Evolutionary conservation across 2,329 filamentous ascomycete genomes (phyloP).

Genomic region (Chalaropsis ovoidea): DNA sequence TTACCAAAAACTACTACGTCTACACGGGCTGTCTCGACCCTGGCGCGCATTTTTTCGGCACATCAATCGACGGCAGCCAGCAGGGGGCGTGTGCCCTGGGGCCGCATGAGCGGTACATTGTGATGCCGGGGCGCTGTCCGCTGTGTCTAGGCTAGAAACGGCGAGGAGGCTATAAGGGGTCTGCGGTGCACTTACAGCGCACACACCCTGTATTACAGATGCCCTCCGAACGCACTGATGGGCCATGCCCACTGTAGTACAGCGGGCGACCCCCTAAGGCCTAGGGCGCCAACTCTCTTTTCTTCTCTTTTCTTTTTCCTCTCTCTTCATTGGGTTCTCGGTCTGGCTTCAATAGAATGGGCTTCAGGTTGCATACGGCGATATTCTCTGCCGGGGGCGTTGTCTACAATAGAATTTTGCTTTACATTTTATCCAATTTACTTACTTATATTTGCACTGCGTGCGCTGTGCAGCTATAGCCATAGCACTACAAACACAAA

Average conservation of each 20-base stretch:
- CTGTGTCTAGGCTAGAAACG: constrained; percentile 35
- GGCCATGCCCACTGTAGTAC: background rate
- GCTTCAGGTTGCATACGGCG: constrained; percentile 8
- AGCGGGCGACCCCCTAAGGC: background rate
- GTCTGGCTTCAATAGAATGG: constrained; percentile 12
- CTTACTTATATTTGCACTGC: background rate
- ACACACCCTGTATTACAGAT: background rate
- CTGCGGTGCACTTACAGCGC: background rate
- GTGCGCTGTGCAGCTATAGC: background rate
- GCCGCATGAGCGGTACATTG: constrained; percentile 65
- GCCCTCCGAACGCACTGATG: too few species aligned
- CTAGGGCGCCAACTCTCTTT: background rate
- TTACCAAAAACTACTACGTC: constrained; percentile 68
- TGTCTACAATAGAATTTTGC: constrained; percentile 13
- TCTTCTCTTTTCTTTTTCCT: background rate
- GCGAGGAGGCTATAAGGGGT: background rate
- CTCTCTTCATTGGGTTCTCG: background rate
- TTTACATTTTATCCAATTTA: background rate
- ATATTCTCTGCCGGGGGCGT: background rate
- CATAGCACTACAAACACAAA: background rate
- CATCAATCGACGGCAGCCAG: constrained; percentile 54
- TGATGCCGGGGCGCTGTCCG: constrained; percentile 52
- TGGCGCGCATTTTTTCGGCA: constrained; percentile 59
- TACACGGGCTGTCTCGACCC: constrained; percentile 62
- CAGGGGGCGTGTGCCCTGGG: constrained; percentile 50